These are phyloP conservation scores for Aureobasidium pullulans DNA, from an alignment of 2,329 filamentous ascomycete genomes.

Conservation along the genomic window DNA sequence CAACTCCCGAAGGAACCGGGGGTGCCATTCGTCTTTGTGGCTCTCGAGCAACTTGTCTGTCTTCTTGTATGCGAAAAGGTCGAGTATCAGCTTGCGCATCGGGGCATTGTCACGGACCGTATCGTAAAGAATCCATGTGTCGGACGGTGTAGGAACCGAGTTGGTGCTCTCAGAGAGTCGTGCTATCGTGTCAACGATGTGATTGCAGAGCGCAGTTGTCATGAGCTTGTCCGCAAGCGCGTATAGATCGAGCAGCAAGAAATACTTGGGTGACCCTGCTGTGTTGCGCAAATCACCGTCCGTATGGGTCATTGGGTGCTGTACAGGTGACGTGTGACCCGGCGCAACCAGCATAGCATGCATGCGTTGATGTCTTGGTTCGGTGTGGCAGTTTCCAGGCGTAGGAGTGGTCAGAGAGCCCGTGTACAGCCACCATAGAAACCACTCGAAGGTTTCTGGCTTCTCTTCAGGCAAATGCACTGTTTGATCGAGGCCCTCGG, in stretches of 20 bases:
- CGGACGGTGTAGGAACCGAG: conserved; percentile 41
- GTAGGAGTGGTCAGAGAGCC: conserved; percentile 27
- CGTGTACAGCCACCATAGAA: conserved; percentile 46
- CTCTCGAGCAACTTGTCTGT: conserved; percentile 41
- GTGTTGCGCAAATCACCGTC: conserved; percentile 37
- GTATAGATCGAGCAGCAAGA: conserved; percentile 42
- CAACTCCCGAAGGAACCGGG: conserved; percentile 40
- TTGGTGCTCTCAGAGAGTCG: conserved; percentile 42
- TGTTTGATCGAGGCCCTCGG: conserved; percentile 36
- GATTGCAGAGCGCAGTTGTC: conserved; percentile 39
- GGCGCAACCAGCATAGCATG: not conserved
- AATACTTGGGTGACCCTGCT: conserved; percentile 42
- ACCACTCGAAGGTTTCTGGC: conserved; percentile 42
- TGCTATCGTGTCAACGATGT: conserved; percentile 36
- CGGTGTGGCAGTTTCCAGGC: not conserved
- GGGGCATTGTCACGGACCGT: conserved; percentile 32
- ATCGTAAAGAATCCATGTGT: conserved; percentile 43
- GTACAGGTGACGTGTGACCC: not conserved
- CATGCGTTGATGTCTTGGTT: not conserved
- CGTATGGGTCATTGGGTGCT: conserved; percentile 15
- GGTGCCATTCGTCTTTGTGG: conserved; percentile 43
- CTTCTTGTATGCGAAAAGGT: conserved; percentile 47
- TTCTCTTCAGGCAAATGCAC: conserved; percentile 39
- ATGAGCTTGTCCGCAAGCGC: conserved; percentile 40
- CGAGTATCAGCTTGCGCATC: conserved; percentile 36